Conservation (phyloP, 345 rosid species). For the Aethionema arabicum region DNA sequence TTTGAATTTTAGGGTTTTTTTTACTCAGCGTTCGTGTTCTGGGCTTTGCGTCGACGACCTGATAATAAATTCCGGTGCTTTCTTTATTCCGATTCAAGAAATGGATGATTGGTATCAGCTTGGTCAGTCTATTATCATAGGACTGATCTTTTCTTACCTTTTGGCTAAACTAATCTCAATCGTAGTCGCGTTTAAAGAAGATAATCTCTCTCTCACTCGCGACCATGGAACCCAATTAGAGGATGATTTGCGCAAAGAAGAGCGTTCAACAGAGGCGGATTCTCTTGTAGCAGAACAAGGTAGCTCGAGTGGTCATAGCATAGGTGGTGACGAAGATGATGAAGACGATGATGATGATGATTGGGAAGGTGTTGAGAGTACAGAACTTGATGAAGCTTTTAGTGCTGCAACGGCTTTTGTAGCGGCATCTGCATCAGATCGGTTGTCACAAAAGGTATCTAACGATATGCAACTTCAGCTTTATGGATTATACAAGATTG, state of each 20-base stretch:
- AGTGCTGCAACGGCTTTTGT: conserved; percentile 84
- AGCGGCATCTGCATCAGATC: conserved; percentile 64
- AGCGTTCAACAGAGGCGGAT: conserved; percentile 45
- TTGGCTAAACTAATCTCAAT: conserved; percentile 86
- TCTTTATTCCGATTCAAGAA: conserved; percentile 8
- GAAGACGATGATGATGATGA: conserved; percentile 47
- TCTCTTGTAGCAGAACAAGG: conserved; percentile 81
- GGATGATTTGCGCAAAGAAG: conserved; percentile 25
- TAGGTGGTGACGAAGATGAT: conserved; percentile 19
- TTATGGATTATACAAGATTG: conserved; percentile 81
- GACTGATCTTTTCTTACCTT: conserved; percentile 81
- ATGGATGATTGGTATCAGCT: conserved; percentile 71
- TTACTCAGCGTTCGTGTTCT: background rate
- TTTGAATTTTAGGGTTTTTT: conserved; percentile 3
- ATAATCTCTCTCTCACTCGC: conserved; percentile 66
- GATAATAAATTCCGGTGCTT: background rate
- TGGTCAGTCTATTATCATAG: conserved; percentile 64
- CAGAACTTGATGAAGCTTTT: conserved; percentile 80
- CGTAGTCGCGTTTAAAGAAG: conserved; percentile 72
- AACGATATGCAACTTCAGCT: conserved; percentile 69
- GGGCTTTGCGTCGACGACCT: background rate
- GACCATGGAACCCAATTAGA: conserved; percentile 15
- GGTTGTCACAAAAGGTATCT: conserved; percentile 55
- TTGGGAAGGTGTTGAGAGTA: conserved; percentile 98
- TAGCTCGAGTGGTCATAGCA: conserved; percentile 53